These are phyloP conservation scores for Debaryomyces sp. DNA, from an alignment of 1,139 yeast genomes.

Conservation along the genomic window DNA sequence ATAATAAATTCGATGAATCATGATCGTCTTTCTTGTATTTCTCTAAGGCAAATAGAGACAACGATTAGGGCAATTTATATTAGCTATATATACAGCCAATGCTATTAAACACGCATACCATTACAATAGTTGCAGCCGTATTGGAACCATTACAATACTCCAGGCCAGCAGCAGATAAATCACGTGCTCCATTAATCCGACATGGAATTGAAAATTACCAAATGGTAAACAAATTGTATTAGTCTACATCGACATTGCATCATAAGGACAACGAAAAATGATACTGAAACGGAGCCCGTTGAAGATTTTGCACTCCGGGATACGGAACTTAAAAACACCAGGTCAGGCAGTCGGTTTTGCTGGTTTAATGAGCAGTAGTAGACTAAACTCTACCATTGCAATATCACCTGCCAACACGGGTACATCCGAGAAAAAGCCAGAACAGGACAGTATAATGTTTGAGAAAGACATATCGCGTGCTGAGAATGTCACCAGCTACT, in stretches of 20 bases:
- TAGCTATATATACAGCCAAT: not conserved
- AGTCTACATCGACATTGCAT: not conserved
- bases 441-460: no score
- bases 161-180: not conserved
- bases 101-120: not conserved
- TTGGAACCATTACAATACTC: not conserved
- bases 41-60: no score
- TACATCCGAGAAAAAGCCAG: not conserved
- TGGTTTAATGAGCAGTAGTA: not conserved
- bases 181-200: not conserved
- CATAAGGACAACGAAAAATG: not conserved
- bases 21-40: no score
- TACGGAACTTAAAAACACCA: not conserved
- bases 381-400: not conserved
- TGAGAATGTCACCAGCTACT: slow-evolving; percentile 5
- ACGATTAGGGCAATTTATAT: no score
- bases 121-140: not conserved
- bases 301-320: not conserved
- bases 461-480: not conserved
- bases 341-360: not conserved
- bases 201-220: not conserved
- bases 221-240: not conserved
- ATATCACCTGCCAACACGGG: not conserved
- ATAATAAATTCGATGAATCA: no score
- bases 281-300: not conserved